Conservation (phyloP, 495 filamentous ascomycete genomes). For the Thermothielavioides terrestris region DNA sequence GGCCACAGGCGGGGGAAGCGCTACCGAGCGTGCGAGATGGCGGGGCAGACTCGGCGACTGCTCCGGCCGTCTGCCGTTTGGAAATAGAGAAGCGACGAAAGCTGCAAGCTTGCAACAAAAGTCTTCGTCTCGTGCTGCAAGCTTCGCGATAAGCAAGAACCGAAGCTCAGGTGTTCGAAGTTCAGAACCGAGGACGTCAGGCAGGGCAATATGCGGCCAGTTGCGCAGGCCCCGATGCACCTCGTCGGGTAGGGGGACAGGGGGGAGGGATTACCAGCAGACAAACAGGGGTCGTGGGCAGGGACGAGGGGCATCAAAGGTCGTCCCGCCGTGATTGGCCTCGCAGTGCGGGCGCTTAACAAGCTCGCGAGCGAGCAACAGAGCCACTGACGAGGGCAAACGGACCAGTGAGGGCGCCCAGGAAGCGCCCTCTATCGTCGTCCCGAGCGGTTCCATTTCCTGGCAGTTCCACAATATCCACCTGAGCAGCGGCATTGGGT, state of each 20-base stretch:
- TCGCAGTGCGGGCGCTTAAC: conserved; percentile 24
- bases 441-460: conserved; percentile 13
- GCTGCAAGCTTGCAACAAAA: not conserved
- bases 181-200: conserved; percentile 6
- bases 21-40: no score
- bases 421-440: conserved; percentile 20
- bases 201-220: conserved; percentile 33
- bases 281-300: not conserved
- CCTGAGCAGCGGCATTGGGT: conserved; percentile 5
- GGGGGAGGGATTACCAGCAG: not conserved
- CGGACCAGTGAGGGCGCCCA: conserved; percentile 20
- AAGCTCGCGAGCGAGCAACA: conserved; percentile 12
- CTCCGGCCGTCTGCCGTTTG: no score
- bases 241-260: conserved; percentile 1
- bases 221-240: conserved; percentile 23
- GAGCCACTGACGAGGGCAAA: no score
- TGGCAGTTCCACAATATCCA: conserved; percentile 10
- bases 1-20: no score
- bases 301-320: conserved; percentile 7
- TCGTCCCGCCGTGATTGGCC: conserved; percentile 24
- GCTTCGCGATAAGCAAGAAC: not conserved
- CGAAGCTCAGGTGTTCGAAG: not conserved
- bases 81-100: not conserved
- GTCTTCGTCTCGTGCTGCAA: not conserved
- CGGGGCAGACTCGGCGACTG: no score